Conservation (phyloP, 441 rosid genomes). For the Arabidopsis lyrata region DNA sequence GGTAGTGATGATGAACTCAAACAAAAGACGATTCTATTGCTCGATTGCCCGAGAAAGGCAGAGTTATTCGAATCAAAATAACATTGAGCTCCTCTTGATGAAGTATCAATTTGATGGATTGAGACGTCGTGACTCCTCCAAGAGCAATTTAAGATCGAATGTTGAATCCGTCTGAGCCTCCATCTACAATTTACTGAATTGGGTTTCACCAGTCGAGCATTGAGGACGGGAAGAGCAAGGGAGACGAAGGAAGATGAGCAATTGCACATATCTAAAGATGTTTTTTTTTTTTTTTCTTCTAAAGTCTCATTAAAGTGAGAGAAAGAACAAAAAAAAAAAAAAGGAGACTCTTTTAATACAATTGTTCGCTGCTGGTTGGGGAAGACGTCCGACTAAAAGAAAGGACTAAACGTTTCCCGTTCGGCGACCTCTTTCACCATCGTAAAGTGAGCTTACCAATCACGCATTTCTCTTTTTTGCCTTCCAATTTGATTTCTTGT, state of each 20-base stretch:
- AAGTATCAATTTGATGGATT: not conserved
- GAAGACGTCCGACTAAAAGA: not conserved
- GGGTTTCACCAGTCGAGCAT: constrained; percentile 22
- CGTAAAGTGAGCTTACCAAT: constrained; percentile 20
- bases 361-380: not conserved
- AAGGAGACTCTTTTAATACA: not conserved
- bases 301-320: too few relatives aligned
- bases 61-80: constrained; percentile 30
- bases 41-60: constrained; percentile 35
- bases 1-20: constrained; percentile 30
- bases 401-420: not conserved
- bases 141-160: constrained; percentile 5
- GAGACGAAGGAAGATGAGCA: constrained; percentile 43
- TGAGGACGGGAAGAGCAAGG: constrained; percentile 41
- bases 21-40: constrained; percentile 35
- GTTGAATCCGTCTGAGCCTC: constrained; percentile 2
- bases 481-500: not conserved
- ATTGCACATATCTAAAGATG: constrained; percentile 47
- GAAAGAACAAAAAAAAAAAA: not conserved
- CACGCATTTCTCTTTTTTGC: constrained; percentile 16
- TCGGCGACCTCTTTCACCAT: not conserved
- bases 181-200: not conserved
- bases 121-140: not conserved
- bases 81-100: constrained; percentile 25
- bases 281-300: not conserved